Evolutionary conservation across 139 green algal genomes (phyloP), one percentile per base, ranked within the genome.

Genomic region (Chlamydomonas sphaeroides): DNA sequence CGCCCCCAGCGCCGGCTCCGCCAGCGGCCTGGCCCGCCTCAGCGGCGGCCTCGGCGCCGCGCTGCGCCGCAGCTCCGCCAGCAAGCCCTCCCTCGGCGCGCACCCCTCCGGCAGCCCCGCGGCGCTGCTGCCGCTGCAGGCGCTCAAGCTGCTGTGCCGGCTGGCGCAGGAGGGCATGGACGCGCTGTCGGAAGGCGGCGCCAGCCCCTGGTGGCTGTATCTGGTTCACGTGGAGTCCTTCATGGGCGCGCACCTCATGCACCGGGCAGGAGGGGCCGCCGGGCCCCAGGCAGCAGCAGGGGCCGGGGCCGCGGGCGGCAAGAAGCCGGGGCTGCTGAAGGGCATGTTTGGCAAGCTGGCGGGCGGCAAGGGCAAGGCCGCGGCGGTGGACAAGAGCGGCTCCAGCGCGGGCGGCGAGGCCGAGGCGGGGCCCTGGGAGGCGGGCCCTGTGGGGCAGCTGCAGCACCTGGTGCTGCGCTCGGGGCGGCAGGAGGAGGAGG

Each of bases 391-490:
- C 49, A 56, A 56, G 45, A 14, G 45, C 45, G 45, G 45, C 45
- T 8, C 10, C 45, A 51, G 14, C 23, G 56, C 18, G 18, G 56
- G 56, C 56, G n/a, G 56, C 25, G 18, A 25, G 2, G 18, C 20
- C 51, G 51, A 17, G 20, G 45, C 49, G 49, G 49, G 73, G n/a
- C n/a, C n/a, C 25, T 45, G 45, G 76, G 45, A 32, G 42, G n/a
- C 63, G 26, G 76, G 76, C 53, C 53, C 62, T 25, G 32, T 74
- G n/a, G 76, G 76, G n/a, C 76, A 68, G 5, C 42, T 83, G 32
- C 76, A 83, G 63, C 76, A 83, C 61, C 42, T 83, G 33, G 76
- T 83, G 53, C 45, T 83, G 45, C 30, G 62, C 0, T 8, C 62
- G 32, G 26, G 7, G 66, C 26, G 26, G n/a, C 61, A 25, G 2